Evolutionary conservation across 2,329 filamentous ascomycete species (phyloP).

Genomic region (Chrysoporthe cubensis): DNA sequence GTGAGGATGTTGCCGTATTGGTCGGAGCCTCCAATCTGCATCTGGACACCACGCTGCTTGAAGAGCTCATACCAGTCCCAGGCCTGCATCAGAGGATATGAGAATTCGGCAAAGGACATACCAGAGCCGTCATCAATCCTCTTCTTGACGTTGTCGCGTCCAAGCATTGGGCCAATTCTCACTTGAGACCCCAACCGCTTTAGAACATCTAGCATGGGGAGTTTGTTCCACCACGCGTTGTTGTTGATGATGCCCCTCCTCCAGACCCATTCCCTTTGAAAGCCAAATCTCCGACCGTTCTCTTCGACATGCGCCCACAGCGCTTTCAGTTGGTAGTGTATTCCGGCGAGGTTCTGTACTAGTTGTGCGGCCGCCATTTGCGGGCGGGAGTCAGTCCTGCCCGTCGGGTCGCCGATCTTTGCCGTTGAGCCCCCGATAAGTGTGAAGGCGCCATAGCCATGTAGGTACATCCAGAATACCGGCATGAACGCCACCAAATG

Average conservation of each 20-base stretch:
- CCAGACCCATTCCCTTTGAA: constrained; percentile 66
- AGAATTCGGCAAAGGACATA: constrained; percentile 93
- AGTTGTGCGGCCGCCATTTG: constrained; percentile 55
- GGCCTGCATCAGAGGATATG: constrained; percentile 89
- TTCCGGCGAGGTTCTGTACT: constrained; percentile 67
- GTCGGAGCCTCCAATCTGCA: constrained; percentile 94
- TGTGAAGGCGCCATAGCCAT: constrained; percentile 70
- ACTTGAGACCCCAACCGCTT: constrained; percentile 73
- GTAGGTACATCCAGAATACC: constrained; percentile 80
- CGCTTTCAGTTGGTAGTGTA: constrained; percentile 70
- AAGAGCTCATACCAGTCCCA: constrained; percentile 98
- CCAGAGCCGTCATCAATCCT: constrained; percentile 85
- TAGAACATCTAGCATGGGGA: constrained; percentile 75
- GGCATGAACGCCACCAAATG: constrained; percentile 83
- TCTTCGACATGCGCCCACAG: constrained; percentile 75
- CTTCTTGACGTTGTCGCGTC: constrained; percentile 78
- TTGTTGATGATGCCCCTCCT: constrained; percentile 77
- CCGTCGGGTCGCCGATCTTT: constrained; percentile 79
- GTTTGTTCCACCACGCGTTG: constrained; percentile 76
- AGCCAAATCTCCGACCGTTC: constrained; percentile 68
- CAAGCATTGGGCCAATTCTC: constrained; percentile 84
- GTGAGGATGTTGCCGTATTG: constrained; percentile 96
- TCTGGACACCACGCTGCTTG: constrained; percentile 65
- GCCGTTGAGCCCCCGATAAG: constrained; percentile 77
- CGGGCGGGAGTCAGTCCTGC: constrained; percentile 65